phyloP scores from a whole-genome alignment of 495 filamentous ascomycete species.

The Aspergillus haitiensis region DNA sequence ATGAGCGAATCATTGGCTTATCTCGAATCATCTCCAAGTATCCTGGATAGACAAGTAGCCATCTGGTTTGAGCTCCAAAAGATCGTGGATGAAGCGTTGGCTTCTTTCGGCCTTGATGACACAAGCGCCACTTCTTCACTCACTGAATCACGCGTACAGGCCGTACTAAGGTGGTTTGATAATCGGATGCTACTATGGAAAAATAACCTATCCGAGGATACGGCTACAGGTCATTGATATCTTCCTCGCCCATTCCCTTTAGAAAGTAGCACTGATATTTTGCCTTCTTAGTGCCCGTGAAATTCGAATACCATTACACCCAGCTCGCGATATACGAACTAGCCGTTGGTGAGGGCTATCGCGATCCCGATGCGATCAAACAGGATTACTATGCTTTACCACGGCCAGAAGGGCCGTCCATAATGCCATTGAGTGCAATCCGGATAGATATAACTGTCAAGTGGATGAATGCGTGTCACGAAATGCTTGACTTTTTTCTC shows the following conservation, averaged over 20 bases:
- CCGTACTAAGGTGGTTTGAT: slow-evolving; percentile 51
- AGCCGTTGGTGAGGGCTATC: slow-evolving; percentile 52
- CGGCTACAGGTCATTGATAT: slow-evolving; percentile 39
- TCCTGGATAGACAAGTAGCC: slow-evolving; percentile 43
- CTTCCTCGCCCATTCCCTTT: neutral
- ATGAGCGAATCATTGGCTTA: slow-evolving; percentile 47
- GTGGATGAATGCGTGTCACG: slow-evolving; percentile 51
- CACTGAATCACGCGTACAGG: slow-evolving; percentile 47
- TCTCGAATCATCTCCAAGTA: slow-evolving; percentile 39
- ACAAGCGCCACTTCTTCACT: slow-evolving; percentile 41
- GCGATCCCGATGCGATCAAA: slow-evolving; percentile 47
- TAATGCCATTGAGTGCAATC: slow-evolving; percentile 39
- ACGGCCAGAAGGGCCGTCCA: slow-evolving; percentile 32
- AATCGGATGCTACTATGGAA: slow-evolving; percentile 48
- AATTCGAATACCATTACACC: slow-evolving; percentile 48
- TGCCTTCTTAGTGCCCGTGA: slow-evolving; percentile 36
- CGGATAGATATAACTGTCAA: slow-evolving; percentile 51
- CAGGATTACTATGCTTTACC: slow-evolving; percentile 43
- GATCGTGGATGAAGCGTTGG: slow-evolving; percentile 50
- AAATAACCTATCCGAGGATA: slow-evolving; percentile 36
- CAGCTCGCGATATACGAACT: slow-evolving; percentile 53
- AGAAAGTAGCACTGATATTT: neutral
- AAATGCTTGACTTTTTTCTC: slow-evolving; percentile 48
- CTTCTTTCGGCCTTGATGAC: slow-evolving; percentile 53
- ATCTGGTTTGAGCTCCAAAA: slow-evolving; percentile 48